Evolutionary conservation across 2,329 filamentous ascomycete species (phyloP), one percentile per base, ranked within the genome.

Genomic region (Coleophoma eucalyptorum): DNA sequence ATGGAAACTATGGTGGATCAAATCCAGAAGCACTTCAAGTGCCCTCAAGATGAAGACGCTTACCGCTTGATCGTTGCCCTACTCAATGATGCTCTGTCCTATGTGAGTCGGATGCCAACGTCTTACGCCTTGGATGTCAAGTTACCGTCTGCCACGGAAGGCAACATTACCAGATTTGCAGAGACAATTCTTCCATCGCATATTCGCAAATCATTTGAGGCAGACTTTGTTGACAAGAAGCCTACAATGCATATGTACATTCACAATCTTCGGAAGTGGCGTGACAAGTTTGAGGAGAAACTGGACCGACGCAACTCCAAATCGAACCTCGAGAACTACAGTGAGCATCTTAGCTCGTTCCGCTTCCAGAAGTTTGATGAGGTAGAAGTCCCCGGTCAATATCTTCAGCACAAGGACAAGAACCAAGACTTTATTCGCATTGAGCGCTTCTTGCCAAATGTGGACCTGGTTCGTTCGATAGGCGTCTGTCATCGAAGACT

Each of bases 1-100:
- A 97, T 99, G 94, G 94, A 99, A 73, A 96, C 93, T 0, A 99
- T 97, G 91, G 92, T 97, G 31, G 94, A 99, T 66, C 93, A 97
- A 70, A 96, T 99, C 52, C 89, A 94, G 69, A 97, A 97, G 76
- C 88, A 97, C 71, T 99, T 99, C 81, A 99, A 99, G 72, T 97
- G 94, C 63, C 93, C 93, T 13, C 93, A 93, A 0, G 94, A 99
- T 62, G 94, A 99, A 68, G 94, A 99, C 72, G 95, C 94, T 2
- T 97, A 97, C 69, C 83, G 94, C 46, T 78, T 99, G 15, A 99
- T 99, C 58, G 93, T 97, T n/a, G 95, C 94, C 3, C 75, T 99
- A 11, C 81, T 99, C 19, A 99, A 99, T 66, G 94, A 99, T 69
- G 94, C 90, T 0, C 73, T 99, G 48, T 90, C 90, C 26, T 97